These are phyloP conservation scores for Trichocladium antarcticum DNA, from an alignment of 495 filamentous ascomycete genomes.

Conservation along the genomic window DNA sequence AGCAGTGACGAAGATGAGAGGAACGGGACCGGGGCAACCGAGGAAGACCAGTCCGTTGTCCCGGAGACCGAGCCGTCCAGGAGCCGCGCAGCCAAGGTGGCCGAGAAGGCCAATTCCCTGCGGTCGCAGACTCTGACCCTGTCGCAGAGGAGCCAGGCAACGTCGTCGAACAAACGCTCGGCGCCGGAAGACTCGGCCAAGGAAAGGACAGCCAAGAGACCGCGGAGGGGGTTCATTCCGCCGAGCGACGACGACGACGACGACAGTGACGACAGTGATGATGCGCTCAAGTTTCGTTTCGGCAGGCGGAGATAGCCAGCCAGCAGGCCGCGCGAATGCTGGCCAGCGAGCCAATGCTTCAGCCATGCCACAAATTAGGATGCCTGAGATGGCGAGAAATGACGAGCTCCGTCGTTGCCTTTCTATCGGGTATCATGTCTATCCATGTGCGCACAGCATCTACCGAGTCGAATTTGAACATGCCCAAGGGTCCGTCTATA, in stretches of 20 bases:
- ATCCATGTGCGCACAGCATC: background rate
- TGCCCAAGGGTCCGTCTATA: background rate
- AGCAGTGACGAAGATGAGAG: slow-evolving; percentile 29
- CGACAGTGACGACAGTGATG: slow-evolving; percentile 39
- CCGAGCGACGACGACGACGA: slow-evolving; percentile 32
- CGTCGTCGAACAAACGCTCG: slow-evolving; percentile 22
- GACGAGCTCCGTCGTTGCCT: background rate
- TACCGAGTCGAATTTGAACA: background rate
- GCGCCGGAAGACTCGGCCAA: slow-evolving; percentile 20
- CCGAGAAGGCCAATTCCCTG: slow-evolving; percentile 19
- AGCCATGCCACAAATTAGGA: background rate
- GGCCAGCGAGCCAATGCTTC: background rate
- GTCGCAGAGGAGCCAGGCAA: slow-evolving; percentile 25
- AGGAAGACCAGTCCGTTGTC: background rate
- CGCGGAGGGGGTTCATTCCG: slow-evolving; percentile 23
- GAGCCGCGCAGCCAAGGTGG: slow-evolving; percentile 22
- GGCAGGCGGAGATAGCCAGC: slow-evolving; percentile 18
- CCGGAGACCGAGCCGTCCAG: slow-evolving; percentile 16
- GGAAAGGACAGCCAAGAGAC: slow-evolving; percentile 35
- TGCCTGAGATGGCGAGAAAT: background rate
- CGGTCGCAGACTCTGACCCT: slow-evolving; percentile 20
- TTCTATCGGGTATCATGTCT: slow-evolving; percentile 23
- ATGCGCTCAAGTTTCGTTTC: slow-evolving; percentile 45
- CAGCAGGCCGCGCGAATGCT: background rate
- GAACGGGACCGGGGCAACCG: background rate